Base-by-base conservation (phyloP, 1,139 yeast genomes). In the Geotrichum fermentans region DNA sequence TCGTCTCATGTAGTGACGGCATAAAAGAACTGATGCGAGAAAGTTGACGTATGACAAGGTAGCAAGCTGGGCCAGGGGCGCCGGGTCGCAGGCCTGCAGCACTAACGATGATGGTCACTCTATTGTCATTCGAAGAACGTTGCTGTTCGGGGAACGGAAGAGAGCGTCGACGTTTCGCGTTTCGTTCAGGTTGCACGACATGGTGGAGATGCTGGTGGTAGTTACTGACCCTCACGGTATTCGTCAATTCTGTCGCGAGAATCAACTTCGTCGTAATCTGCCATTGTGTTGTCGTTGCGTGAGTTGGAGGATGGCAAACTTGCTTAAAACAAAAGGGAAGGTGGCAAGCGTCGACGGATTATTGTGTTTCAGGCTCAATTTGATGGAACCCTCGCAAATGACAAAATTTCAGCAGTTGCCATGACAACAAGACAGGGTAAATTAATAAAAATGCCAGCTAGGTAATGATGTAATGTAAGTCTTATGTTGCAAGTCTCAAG, bases 141-240 rank as follows among this genome's bases (percentile, higher is more conserved):
- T 6, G 10, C 28, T 24, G 28, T n/a, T n/a, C n/a, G n/a, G n/a
- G n/a, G n/a, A n/a, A n/a, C n/a, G 28, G 28, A 10, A 24, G 28
- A 24, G 28, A 24, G 28, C 28, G 28, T 24, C 28, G 28, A 24
- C 28, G 10, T 6, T 24, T 24, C 10, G 10, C 28, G 6, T 24
- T 24, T 24, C 28, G 28, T 24, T 24, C 28, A 24, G 10, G 28
- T 10, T 24, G 28, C 28, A 24, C 6, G 28, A 24, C 28, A 24
- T 24, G 28, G 28, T 24, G 28, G 28, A 10, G 10, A 24, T n/a
- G n/a, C n/a, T n/a, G n/a, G n/a, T n/a, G n/a, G 28, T 6, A 22
- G 18, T 22, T 48, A 51, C 54, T 51, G 45, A 51, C 52, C 52
- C 45, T 51, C 54, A 34, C 54, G 54, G 46, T 48, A 48, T 32